These are phyloP conservation scores for Cyclanthera cordifolia DNA, from an alignment of 306 rosid genomes.

Conservation along the genomic window DNA sequence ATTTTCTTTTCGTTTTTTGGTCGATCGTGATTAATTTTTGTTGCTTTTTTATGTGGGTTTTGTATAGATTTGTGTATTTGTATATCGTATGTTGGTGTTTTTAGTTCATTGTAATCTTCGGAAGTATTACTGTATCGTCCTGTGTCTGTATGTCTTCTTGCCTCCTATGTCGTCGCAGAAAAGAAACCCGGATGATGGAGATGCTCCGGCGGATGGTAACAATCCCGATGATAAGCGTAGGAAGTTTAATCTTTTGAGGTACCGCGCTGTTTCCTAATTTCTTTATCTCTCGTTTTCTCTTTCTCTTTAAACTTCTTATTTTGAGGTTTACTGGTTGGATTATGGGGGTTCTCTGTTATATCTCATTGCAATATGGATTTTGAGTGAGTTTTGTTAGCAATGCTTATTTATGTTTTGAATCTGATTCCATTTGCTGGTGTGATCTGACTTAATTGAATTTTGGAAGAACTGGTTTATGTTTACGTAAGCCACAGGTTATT, in stretches of 20 bases:
- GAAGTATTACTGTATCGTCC: constrained; percentile 7
- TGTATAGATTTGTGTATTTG: background rate
- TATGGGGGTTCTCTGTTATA: background rate
- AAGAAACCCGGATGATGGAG: constrained; percentile 67
- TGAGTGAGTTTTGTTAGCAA: background rate
- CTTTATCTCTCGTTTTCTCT: background rate
- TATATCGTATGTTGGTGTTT: constrained; percentile 1
- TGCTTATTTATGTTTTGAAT: background rate
- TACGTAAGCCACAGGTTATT: background rate
- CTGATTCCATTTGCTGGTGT: background rate
- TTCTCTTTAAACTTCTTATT: background rate
- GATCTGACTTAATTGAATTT: background rate
- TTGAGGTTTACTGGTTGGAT: background rate
- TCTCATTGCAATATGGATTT: background rate
- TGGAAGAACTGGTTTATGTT: background rate
- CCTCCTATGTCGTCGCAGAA: constrained; percentile 58
- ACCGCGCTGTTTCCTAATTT: background rate
- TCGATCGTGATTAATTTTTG: background rate
- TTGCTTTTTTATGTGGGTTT: background rate
- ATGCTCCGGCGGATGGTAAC: constrained; percentile 7
- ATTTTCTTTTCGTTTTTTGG: too few relatives aligned
- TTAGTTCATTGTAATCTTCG: constrained; percentile 12
- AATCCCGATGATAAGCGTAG: constrained; percentile 58
- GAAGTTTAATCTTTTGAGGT: constrained; percentile 39
- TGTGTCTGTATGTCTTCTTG: background rate